Base-by-base conservation (phyloP, 805 yeast species). In the Debaryomyces tyrocola region DNA sequence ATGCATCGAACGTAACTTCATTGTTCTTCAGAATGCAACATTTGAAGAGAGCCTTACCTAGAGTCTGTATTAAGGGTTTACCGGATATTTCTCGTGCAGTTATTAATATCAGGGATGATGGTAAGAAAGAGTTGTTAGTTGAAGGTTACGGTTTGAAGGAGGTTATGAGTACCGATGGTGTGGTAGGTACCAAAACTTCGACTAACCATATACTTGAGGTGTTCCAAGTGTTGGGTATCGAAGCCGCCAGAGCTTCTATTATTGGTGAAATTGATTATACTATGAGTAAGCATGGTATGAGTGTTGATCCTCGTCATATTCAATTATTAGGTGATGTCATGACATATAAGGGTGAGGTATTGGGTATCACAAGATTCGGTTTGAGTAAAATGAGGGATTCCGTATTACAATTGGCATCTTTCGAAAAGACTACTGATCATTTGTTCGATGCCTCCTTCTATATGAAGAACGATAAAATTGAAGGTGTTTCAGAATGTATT, bases 211-310 rank as follows among this genome's bases (percentile, higher is more conserved):
- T 94, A 29, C 72, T 94, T 51, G 99, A 94, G 65, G 90, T 92
- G 52, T 82, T 80, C 55, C 82, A 82, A 53, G 97, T 92, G 4
- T 74, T 94, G 51, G 99, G 99, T 60, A 95, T 94, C 53, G 99
- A 94, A 67, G 99, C 99, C 1, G 99, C 99, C 1, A 80, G 99
- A 65, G 73, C 90, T 0, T 85, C 96, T 56, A 94, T 94, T 64
- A 87, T 94, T 63, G 83, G 83, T 52, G 99, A 94, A 73, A 94
- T 94, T 67, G 96, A 88, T 63, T 90, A 90, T 63, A 94, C 99
- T 45, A 94, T 94, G 99, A 84, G 96, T 63, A 90, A 90, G 69
- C 99, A 94, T 75, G 99, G 99, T 70, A 94, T 94, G 99, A 89
- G 96, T 66, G 97, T 94, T 41, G 99, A 94, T 77, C 99, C 98